Evolutionary conservation across 257 asterid genomes (phyloP).

Genomic region (Lycium barbarum): DNA sequence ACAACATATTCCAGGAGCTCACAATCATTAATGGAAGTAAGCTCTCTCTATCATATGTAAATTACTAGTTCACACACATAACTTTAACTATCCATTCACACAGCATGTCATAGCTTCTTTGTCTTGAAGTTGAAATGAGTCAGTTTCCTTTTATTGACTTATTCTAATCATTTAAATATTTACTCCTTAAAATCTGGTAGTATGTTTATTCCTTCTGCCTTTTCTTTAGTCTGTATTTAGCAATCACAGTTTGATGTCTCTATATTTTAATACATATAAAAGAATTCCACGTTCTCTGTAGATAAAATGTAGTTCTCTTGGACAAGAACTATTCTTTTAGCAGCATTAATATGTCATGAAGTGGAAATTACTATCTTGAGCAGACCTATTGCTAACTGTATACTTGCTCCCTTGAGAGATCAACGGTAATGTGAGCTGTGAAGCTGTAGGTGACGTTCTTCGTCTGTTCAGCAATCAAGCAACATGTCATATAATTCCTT

Average conservation of each 20-base stretch:
- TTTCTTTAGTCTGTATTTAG: conserved; percentile 2
- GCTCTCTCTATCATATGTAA: conserved; percentile 33
- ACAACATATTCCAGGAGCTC: conserved; percentile 92
- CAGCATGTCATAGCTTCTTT: neutral
- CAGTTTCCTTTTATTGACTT: neutral
- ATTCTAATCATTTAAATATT: neutral
- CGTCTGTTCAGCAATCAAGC: neutral
- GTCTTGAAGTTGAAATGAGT: conserved; percentile 6
- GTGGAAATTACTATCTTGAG: conserved; percentile 1
- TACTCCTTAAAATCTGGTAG: conserved; percentile 14
- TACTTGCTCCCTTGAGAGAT: neutral
- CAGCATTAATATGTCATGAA: neutral
- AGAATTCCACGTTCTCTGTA: neutral
- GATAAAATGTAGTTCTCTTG: conserved; percentile 3
- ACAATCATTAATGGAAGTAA: conserved; percentile 86
- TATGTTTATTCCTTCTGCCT: neutral
- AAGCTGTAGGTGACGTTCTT: conserved; percentile 25
- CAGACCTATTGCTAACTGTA: neutral
- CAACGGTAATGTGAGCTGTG: neutral
- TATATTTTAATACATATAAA: neutral
- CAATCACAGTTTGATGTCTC: conserved; percentile 19
- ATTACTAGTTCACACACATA: neutral
- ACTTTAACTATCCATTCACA: neutral
- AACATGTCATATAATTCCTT: neutral
- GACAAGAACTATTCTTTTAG: conserved; percentile 7